phyloP scores from a whole-genome alignment of 2,329 filamentous ascomycete genomes.

The Paecilomyces dactylethromorphus region DNA sequence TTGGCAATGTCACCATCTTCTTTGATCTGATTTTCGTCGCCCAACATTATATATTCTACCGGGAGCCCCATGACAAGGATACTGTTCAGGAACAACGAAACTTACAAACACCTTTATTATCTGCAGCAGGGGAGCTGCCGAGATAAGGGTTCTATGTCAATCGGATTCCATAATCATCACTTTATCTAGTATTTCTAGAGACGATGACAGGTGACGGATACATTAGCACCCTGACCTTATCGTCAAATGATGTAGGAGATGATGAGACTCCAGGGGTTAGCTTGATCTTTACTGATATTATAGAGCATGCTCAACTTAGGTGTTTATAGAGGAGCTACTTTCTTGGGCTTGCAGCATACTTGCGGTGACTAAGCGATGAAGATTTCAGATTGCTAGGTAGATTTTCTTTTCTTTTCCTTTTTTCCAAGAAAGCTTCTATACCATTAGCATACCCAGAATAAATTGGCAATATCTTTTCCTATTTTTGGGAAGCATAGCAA shows the following conservation, averaged over 20 bases:
- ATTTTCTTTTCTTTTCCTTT: no score
- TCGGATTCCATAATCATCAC: background rate
- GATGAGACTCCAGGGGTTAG: background rate
- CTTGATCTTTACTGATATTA: background rate
- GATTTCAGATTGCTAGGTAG: background rate
- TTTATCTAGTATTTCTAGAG: background rate
- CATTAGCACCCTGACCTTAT: background rate
- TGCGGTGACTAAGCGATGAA: no score
- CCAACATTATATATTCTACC: constrained; percentile 83
- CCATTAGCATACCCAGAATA: background rate
- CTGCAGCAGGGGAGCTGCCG: constrained; percentile 8
- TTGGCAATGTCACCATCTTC: constrained; percentile 77
- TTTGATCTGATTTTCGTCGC: constrained; percentile 82
- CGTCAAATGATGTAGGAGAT: background rate
- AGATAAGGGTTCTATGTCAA: constrained; percentile 4
- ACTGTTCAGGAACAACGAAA: constrained; percentile 14
- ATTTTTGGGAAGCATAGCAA: no score
- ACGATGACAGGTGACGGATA: background rate
- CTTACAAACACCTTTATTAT: constrained; percentile 23
- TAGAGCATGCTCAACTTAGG: background rate
- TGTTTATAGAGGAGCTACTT: background rate
- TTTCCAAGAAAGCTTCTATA: background rate
- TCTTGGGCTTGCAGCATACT: background rate
- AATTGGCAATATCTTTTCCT: background rate
- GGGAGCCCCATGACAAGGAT: constrained; percentile 16